phyloP scores from a whole-genome alignment of 176 grass and related monocot species.

The Oryza coarctata region DNA sequence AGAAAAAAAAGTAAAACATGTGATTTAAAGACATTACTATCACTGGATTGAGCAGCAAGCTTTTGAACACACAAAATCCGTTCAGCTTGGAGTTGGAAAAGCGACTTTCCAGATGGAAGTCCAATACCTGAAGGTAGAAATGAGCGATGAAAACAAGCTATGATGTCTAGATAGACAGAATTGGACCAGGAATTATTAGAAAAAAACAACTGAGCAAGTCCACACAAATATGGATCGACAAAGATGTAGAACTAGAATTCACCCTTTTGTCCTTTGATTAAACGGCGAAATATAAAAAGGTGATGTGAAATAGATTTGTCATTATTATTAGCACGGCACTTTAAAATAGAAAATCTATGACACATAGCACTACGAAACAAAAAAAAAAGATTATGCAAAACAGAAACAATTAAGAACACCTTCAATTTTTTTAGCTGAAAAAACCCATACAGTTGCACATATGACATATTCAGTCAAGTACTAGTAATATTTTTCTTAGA shows the following conservation, averaged over 20 bases:
- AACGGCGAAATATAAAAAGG: background rate
- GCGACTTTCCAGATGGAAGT: conserved; percentile 93
- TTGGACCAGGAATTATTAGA: background rate
- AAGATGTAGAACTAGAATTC: background rate
- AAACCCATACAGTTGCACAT: no score
- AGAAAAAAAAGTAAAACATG: conserved; percentile 6
- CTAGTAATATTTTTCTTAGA: no score
- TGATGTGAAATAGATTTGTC: conserved; percentile 4
- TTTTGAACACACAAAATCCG: conserved; percentile 86
- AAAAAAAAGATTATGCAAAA: conserved; percentile 3
- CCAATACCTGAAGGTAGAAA: conserved; percentile 59
- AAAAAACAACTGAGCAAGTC: background rate
- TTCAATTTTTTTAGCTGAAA: background rate
- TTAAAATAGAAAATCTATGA: background rate
- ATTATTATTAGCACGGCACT: background rate
- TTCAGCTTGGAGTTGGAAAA: conserved; percentile 99
- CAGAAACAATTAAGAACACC: conserved; percentile 3
- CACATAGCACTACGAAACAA: background rate
- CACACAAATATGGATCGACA: conserved; percentile 2
- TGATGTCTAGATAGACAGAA: background rate
- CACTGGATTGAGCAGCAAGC: conserved; percentile 87
- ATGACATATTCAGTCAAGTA: no score
- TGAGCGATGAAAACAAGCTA: background rate
- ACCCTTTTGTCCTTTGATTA: background rate
- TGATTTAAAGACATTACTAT: conserved; percentile 50